These are phyloP conservation scores for Ustilago xerochloae DNA, from an alignment of 1,284 basidiomycete species.

Conservation along the genomic window DNA sequence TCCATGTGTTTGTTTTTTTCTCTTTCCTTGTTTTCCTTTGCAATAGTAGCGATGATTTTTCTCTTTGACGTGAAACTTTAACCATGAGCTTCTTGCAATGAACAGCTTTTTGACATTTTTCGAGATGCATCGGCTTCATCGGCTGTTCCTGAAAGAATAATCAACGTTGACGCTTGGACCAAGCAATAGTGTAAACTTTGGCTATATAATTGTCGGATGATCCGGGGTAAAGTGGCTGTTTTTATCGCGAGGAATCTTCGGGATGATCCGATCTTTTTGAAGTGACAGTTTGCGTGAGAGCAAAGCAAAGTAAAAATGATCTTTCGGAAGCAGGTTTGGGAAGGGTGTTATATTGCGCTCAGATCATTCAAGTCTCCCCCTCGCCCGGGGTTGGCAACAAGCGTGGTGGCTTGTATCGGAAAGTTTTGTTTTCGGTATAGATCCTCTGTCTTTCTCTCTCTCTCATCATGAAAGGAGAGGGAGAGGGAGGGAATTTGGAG, in stretches of 20 bases:
- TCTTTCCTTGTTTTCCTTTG: too few species aligned
- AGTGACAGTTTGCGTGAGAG: neutral
- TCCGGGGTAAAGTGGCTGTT: too few species aligned
- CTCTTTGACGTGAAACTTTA: slow-evolving; percentile 10
- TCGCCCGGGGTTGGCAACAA: neutral
- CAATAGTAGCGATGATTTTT: slow-evolving; percentile 27
- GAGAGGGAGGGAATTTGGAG: too few species aligned
- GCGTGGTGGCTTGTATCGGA: neutral
- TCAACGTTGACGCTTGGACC: neutral
- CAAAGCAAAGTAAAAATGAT: too few species aligned
- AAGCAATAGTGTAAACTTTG: neutral
- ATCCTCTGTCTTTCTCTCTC: too few species aligned
- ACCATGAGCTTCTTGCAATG: neutral
- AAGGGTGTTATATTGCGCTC: neutral
- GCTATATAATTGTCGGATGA: too few species aligned
- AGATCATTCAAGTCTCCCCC: neutral
- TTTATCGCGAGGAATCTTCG: too few species aligned
- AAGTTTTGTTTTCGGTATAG: too few species aligned
- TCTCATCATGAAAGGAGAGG: too few species aligned
- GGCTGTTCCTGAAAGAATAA: slow-evolving; percentile 14
- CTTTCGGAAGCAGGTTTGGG: too few species aligned
- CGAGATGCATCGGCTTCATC: too few species aligned
- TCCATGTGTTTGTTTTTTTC: neutral
- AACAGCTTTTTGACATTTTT: neutral
- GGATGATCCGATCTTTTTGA: neutral